Conservation (phyloP, 2,329 filamentous ascomycete species). For the Tolypocladium amazonense region DNA sequence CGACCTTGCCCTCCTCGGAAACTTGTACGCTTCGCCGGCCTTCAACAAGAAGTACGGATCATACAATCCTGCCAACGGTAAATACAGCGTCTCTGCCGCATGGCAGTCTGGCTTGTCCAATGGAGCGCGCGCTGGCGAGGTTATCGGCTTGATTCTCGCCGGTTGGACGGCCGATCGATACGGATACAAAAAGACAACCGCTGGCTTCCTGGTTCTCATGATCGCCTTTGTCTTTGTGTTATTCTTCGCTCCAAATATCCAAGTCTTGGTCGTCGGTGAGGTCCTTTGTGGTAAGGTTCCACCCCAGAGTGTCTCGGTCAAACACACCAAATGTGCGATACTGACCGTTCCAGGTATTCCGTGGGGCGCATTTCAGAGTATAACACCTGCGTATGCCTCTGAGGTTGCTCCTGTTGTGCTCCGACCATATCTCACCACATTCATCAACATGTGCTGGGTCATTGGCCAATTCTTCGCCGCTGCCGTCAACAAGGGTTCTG, state of each 20-base stretch:
- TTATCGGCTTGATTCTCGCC: constrained; percentile 43
- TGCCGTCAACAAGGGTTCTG: constrained; percentile 33
- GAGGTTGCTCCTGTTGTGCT: constrained; percentile 39
- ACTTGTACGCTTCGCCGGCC: constrained; percentile 34
- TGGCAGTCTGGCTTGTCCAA: constrained; percentile 50
- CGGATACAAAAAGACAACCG: constrained; percentile 39
- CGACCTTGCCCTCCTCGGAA: constrained; percentile 37
- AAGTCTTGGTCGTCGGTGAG: constrained; percentile 36
- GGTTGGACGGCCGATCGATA: constrained; percentile 39
- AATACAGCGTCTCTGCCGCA: constrained; percentile 37
- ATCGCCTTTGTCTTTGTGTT: constrained; percentile 40
- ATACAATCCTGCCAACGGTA: constrained; percentile 18
- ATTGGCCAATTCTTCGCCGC: constrained; percentile 42
- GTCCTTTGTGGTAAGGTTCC: constrained; percentile 24
- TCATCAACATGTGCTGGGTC: constrained; percentile 47
- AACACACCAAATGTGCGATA: neutral
- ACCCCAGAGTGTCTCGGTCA: neutral
- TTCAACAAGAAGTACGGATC: constrained; percentile 37
- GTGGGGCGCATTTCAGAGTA: constrained; percentile 41
- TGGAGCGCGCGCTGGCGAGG: constrained; percentile 40
- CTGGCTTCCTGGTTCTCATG: constrained; percentile 34
- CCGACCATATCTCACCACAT: constrained; percentile 41
- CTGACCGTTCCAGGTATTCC: constrained; percentile 30
- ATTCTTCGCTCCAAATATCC: constrained; percentile 39
- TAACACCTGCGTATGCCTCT: constrained; percentile 42